Conservation (phyloP, 192 early-diverging fungal species). For the Gamsiella multidivaricata region DNA sequence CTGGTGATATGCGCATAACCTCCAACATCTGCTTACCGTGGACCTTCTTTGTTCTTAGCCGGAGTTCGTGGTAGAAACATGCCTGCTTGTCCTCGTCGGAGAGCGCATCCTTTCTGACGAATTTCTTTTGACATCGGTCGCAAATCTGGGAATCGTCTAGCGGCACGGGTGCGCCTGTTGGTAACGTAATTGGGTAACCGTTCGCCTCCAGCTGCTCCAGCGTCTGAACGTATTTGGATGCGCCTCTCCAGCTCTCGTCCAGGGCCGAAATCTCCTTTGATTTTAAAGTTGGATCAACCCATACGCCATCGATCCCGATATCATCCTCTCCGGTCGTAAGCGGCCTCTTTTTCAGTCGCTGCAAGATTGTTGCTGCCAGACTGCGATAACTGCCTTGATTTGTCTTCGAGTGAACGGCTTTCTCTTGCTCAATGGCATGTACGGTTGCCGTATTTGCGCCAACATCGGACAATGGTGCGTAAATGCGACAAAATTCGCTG, state of each 20-base stretch:
- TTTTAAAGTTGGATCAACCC: constrained; percentile 38
- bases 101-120: constrained; percentile 55
- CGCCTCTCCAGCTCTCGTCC: constrained; percentile 16
- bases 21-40: not conserved
- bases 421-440: constrained; percentile 66
- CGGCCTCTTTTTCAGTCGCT: constrained; percentile 66
- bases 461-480: constrained; percentile 41
- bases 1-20: not conserved
- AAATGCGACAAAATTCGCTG: constrained; percentile 71
- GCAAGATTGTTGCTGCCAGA: constrained; percentile 57
- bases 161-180: not conserved
- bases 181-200: constrained; percentile 56
- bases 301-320: constrained; percentile 74
- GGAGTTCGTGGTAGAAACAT: constrained; percentile 63
- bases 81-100: constrained; percentile 44
- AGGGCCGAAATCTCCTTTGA: not conserved
- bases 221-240: constrained; percentile 29
- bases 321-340: constrained; percentile 57
- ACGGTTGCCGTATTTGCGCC: constrained; percentile 56
- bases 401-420: constrained; percentile 47
- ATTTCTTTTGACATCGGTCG: constrained; percentile 61
- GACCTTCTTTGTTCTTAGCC: constrained; percentile 7
- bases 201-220: constrained; percentile 40
- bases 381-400: constrained; percentile 61
- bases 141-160: constrained; percentile 41